These are phyloP conservation scores for Physcia stellaris DNA, from an alignment of 495 filamentous ascomycete species.

Conservation along the genomic window DNA sequence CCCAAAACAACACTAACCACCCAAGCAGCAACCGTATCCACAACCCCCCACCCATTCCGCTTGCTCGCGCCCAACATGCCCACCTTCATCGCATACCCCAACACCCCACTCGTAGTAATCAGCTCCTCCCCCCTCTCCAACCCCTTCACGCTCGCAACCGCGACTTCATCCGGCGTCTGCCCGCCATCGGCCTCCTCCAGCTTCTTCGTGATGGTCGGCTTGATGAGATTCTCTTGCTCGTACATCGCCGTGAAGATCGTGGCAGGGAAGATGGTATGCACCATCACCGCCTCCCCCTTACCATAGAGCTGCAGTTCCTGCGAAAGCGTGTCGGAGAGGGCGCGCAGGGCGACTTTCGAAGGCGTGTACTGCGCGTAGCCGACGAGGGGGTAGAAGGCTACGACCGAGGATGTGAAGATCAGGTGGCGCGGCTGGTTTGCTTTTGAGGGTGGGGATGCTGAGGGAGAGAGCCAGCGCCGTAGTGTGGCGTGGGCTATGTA, in stretches of 20 bases:
- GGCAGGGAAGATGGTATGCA: conserved; percentile 76
- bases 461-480: conserved; percentile 33
- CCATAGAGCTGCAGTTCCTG: conserved; percentile 78
- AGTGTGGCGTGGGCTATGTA: conserved; percentile 64
- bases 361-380: conserved; percentile 85
- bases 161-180: conserved; percentile 68
- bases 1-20: conserved; percentile 11
- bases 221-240: conserved; percentile 64
- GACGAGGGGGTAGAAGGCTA: conserved; percentile 60
- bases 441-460: conserved; percentile 14
- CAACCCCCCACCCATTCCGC: conserved; percentile 13
- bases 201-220: conserved; percentile 67
- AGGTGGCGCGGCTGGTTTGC: conserved; percentile 39
- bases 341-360: conserved; percentile 72
- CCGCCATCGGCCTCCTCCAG: conserved; percentile 71
- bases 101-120: conserved; percentile 54
- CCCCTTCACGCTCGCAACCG: conserved; percentile 48
- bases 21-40: conserved; percentile 15
- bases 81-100: conserved; percentile 24
- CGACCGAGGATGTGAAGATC: conserved; percentile 70
- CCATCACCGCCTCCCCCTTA: conserved; percentile 39
- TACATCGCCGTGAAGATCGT: conserved; percentile 65
- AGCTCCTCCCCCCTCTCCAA: conserved; percentile 72
- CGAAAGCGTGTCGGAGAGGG: conserved; percentile 65
- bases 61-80: conserved; percentile 11